Base-by-base conservation (phyloP, 306 rosid genomes). In the Styphnolobium japonicum region DNA sequence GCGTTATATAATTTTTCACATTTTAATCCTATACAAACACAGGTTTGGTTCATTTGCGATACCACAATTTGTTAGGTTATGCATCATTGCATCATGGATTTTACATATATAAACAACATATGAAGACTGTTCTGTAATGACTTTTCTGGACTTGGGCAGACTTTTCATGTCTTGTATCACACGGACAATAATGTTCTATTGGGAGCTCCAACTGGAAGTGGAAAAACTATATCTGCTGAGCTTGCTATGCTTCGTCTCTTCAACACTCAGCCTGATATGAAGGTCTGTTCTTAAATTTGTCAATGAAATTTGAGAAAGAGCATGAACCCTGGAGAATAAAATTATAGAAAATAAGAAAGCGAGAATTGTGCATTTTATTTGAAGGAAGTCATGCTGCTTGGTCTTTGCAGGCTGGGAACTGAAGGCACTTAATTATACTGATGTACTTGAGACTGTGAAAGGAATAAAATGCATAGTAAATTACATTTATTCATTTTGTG, bases 191-290 rank as follows among this genome's bases (percentile, higher is more conserved):
- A 92, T 88, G 91, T 94, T 81, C 93, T 94, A 22, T 84, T 94
- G 60, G 98, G 98, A 82, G 98, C 97, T 86, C 98, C 98, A 51
- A 92, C 98, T 77, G 98, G 98, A 56, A 94, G 98, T 91, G 98
- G 98, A 71, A 94, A 94, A 84, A 94, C 98, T 67, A 92, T 94
- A 84, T 94, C 98, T 77, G 98, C 98, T 25, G 98, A 94, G 89
- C 98, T 94, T 81, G 98, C 98, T 62, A 94, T 92, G 90, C 92
- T 92, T 83, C 98, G 57, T 53, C 97, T 94, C 71, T 94, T 94
- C 85, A 91, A 86, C 69, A 88, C 97, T 12, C 97, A 91, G 81
- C 92, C 98, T 81, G 97, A 92, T 86, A 92, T 94, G 98, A 94
- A 94, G 98, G 97, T 94, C 76, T 71, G 79, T 16, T 40, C 69